Percentiles rank a stretch among this genome's conserved stretches.
These are phyloP conservation scores for Thermochaetoides thermophila DNA, from an alignment of 495 filamentous ascomycete species.

Conservation along the genomic window DNA sequence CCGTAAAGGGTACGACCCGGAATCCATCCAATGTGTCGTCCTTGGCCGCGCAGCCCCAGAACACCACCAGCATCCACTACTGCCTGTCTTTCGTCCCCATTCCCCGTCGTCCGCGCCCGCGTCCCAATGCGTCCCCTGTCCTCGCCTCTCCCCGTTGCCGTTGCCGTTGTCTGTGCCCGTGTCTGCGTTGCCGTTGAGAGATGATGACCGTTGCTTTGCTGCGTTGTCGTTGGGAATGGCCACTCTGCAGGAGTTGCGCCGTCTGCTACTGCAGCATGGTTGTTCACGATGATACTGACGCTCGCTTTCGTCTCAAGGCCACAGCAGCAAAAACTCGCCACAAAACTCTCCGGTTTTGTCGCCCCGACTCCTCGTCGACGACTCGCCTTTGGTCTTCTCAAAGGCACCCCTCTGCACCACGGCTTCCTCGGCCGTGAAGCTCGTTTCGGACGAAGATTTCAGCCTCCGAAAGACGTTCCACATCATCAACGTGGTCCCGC, in stretches of 20 bases:
- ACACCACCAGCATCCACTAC: slow-evolving; percentile 1
- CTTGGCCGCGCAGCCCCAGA: no score
- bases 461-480: slow-evolving; percentile 46
- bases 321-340: no score
- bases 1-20: slow-evolving; percentile 2
- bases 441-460: slow-evolving; percentile 70
- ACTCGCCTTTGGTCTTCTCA: slow-evolving; percentile 54
- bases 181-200: not conserved
- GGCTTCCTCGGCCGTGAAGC: slow-evolving; percentile 51
- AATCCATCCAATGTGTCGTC: not conserved
- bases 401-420: slow-evolving; percentile 52
- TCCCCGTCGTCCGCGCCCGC: no score
- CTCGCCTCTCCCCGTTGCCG: no score
- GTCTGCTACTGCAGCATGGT: no score
- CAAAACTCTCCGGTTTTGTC: no score
- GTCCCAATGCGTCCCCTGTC: no score
- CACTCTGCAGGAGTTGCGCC: no score
- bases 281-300: slow-evolving; percentile 1
- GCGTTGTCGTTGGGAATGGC: no score
- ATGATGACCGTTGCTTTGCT: no score
- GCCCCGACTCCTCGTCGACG: not conserved
- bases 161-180: no score
- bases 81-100: not conserved
- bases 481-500: slow-evolving; percentile 44
- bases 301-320: not conserved